Conservation (phyloP, 331 rosid genomes). For the Acacia concinna region DNA sequence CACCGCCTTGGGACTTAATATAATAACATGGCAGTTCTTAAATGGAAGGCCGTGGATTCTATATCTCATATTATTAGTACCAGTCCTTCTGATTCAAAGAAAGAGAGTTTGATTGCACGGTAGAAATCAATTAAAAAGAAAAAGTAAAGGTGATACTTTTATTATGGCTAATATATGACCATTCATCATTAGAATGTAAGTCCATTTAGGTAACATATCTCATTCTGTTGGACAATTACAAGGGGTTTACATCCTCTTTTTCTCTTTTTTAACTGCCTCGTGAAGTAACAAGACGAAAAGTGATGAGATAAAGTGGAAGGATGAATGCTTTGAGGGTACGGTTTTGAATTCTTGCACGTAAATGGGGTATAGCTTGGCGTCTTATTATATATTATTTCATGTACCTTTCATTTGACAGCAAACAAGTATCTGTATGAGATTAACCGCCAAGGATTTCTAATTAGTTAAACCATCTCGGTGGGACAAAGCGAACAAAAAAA, state of each 20-base stretch:
- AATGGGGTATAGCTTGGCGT: neutral
- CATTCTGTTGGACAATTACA: neutral
- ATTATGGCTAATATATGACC: neutral
- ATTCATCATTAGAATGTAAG: neutral
- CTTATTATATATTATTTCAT: neutral
- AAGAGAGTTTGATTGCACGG: neutral
- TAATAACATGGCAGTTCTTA: too few species aligned
- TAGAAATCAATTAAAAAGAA: neutral
- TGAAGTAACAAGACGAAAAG: neutral
- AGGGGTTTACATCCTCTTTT: neutral
- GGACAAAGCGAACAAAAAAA: neutral
- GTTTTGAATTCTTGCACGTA: slow-evolving; percentile 8
- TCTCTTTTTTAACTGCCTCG: neutral
- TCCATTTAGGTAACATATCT: neutral
- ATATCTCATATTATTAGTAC: too few species aligned
- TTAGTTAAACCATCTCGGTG: neutral
- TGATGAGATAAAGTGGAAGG: neutral
- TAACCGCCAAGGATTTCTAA: neutral
- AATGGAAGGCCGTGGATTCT: too few species aligned
- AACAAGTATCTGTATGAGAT: neutral
- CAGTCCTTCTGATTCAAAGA: too few species aligned
- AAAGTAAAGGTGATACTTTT: neutral
- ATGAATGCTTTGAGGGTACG: neutral
- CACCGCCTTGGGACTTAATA: neutral
- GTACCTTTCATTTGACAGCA: slow-evolving; percentile 9